phyloP scores from a whole-genome alignment of 2,329 filamentous ascomycete species.

The Rhexocercosporidium sp. region DNA sequence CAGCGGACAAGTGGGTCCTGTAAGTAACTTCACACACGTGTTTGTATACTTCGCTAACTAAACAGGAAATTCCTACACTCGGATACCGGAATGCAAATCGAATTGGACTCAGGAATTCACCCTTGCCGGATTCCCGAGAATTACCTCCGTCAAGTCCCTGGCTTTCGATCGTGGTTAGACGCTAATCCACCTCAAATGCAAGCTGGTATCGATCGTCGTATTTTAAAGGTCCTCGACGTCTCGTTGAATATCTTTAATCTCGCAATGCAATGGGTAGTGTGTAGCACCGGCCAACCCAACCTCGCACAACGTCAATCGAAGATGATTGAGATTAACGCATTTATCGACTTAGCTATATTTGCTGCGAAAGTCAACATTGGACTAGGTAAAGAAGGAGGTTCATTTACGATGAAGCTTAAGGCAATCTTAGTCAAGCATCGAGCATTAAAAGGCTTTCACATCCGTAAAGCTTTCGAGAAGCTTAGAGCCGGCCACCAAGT shows the following conservation, averaged over 20 bases:
- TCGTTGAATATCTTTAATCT: constrained; percentile 2
- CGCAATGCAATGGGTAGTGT: background rate
- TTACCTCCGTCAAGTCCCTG: background rate
- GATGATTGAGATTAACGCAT: background rate
- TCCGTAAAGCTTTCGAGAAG: background rate
- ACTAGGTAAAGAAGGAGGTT: background rate
- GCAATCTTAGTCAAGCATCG: background rate
- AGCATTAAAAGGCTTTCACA: background rate
- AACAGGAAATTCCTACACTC: constrained; percentile 1
- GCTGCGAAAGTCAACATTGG: background rate
- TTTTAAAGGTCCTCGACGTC: background rate
- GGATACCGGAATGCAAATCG: constrained; percentile 1
- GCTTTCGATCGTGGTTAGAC: background rate
- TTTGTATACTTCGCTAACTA: background rate
- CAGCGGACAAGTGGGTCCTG: constrained; percentile 11
- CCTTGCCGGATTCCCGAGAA: background rate
- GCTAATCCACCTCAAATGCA: background rate
- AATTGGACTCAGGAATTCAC: constrained; percentile 14
- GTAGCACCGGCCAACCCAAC: background rate
- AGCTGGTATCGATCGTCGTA: background rate
- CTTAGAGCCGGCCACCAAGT: constrained; percentile 1
- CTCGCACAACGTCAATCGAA: background rate
- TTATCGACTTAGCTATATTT: constrained; percentile 6
- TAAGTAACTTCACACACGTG: background rate
- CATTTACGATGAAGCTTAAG: background rate